Conservation (phyloP, 1,284 basidiomycete species). For the Pascua guehoae region DNA sequence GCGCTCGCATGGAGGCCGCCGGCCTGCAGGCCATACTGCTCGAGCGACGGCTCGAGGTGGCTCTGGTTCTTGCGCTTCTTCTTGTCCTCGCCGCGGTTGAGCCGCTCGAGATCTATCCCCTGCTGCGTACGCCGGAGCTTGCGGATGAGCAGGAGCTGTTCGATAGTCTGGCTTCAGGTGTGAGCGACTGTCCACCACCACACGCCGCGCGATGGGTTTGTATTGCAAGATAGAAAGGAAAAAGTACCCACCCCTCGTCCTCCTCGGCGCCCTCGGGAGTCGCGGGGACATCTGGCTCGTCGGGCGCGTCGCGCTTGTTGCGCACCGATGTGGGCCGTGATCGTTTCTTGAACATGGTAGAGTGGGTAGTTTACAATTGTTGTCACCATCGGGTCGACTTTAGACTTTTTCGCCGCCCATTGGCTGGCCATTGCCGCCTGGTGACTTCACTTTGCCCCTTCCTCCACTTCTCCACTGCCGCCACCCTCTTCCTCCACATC, state of each 20-base stretch:
- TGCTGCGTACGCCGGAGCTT: conserved; percentile 65
- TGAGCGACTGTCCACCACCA: conserved; percentile 4
- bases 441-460: neutral
- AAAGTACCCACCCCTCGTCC: conserved; percentile 8
- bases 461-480: neutral
- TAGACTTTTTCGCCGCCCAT: neutral
- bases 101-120: conserved; percentile 71
- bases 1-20: neutral
- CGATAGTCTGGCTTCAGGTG: conserved; percentile 51
- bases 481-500: neutral
- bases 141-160: conserved; percentile 80
- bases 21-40: conserved; percentile 56
- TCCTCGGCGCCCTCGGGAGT: conserved; percentile 14
- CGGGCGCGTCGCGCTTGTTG: conserved; percentile 4
- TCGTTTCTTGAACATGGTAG: conserved; percentile 51
- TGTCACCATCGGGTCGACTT: neutral
- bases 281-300: neutral
- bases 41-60: conserved; percentile 48
- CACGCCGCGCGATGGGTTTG: no score
- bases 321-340: conserved; percentile 45
- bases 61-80: conserved; percentile 53
- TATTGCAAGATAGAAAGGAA: neutral
- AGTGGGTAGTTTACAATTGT: neutral
- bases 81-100: conserved; percentile 77
- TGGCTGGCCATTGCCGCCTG: neutral